Evolutionary conservation across 352 stramenopile species (phyloP), one percentile per base, ranked within the genome.

Genomic region (Globisporangium irregulare): DNA sequence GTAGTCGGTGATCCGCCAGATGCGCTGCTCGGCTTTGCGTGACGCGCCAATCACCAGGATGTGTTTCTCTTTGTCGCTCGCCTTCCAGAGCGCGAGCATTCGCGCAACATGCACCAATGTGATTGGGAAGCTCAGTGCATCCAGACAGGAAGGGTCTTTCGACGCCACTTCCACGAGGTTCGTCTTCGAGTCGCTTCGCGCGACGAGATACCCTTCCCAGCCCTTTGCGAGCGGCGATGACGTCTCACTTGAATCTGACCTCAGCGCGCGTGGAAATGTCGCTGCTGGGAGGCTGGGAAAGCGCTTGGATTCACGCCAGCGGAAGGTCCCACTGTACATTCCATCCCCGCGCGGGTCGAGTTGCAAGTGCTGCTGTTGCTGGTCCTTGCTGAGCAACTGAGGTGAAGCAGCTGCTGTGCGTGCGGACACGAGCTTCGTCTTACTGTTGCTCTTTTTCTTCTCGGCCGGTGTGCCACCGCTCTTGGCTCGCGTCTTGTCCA

Each of bases 261-360:
- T 24, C 43, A 51, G 6, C 6, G 43, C 18, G 43, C 43, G 43
- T 48, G 56, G 65, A 38, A 18, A 24, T 55, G 2, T 1, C 12
- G 12, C 48, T 0, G 34, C 25, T 14, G 83, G 82, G 8, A 91
- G 69, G 12, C 48, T 25, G 2, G 81, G 77, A 38, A 91, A 92
- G 10, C 48, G 22, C 64, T 92, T 91, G 63, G 74, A 74, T 55
- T 92, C 84, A 58, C 83, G 80, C 83, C 86, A 93, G 53, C 86
- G 82, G 67, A 93, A 93, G 20, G 84, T 90, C 55, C 86, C 86
- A 68, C 80, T 91, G 78, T 92, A 93, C 80, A 93, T 82, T 15
- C 86, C 86, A 32, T 92, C 83, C 51, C 83, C 80, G 18, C 82
- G 80, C n/a, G 81, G 68, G 53, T 92, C 86, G 53, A 93, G 71